Percentiles rank a stretch among this genome's conserved stretches.
phyloP scores from a whole-genome alignment of 2,329 filamentous ascomycete genomes.

The Aspergillus glaucus region DNA sequence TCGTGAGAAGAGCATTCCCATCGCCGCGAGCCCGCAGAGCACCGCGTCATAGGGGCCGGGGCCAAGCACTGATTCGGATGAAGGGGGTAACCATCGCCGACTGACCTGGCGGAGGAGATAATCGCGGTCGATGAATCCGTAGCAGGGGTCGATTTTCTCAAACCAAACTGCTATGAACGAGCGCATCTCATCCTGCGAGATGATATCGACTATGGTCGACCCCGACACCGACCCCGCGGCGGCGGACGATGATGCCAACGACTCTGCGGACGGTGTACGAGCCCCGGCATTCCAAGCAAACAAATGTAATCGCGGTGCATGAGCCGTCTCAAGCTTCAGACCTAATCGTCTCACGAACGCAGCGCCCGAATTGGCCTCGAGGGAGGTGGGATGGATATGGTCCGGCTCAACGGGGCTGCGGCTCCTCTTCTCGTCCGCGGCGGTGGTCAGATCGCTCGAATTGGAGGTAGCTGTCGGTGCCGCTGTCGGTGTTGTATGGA shows the following conservation, averaged over 20 bases:
- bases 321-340: constrained; percentile 48
- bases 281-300: constrained; percentile 52
- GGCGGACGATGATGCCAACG: constrained; percentile 3
- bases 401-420: constrained; percentile 12
- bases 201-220: constrained; percentile 40
- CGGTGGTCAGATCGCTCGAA: not conserved
- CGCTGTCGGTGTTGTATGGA: not conserved
- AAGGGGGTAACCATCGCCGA: constrained; percentile 23
- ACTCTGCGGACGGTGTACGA: constrained; percentile 5
- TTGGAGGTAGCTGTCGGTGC: not conserved
- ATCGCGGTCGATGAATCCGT: constrained; percentile 42
- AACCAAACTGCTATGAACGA: constrained; percentile 46
- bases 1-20: constrained; percentile 49
- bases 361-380: constrained; percentile 54
- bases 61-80: constrained; percentile 10
- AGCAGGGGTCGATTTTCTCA: constrained; percentile 47
- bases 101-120: constrained; percentile 19
- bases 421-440: not conserved
- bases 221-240: constrained; percentile 8
- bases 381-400: constrained; percentile 28
- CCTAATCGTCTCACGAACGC: constrained; percentile 51
- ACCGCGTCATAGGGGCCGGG: constrained; percentile 42
- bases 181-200: constrained; percentile 46
- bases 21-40: constrained; percentile 50
- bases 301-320: constrained; percentile 48